Conservation (phyloP, 768 basidiomycete genomes). For the Tricholoma matsutake region DNA sequence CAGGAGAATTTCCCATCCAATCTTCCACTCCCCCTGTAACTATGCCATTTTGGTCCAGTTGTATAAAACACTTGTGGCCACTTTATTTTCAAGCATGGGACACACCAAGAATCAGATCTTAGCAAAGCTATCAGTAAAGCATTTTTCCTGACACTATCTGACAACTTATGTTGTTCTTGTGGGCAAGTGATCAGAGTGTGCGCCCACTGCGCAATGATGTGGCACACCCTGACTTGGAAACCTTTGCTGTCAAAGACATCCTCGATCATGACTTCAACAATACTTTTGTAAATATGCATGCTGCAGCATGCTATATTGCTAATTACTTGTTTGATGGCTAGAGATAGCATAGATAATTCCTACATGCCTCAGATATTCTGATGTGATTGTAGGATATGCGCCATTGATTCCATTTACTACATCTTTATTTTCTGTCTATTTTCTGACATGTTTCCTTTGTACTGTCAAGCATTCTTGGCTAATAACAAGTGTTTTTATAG, state of each 20-base stretch:
- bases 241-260: constrained; percentile 6
- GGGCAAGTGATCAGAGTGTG: constrained; percentile 8
- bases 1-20: constrained; percentile 6
- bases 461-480: no score
- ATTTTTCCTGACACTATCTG: no score
- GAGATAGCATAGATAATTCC: neutral
- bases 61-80: constrained; percentile 4
- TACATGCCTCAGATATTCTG: neutral
- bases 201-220: constrained; percentile 3
- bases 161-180: constrained; percentile 10
- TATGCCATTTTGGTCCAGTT: constrained; percentile 11
- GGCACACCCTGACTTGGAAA: constrained; percentile 4
- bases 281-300: constrained; percentile 8
- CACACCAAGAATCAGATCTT: constrained; percentile 10
- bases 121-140: no score
- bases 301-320: neutral
- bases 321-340: neutral
- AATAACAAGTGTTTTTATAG: no score
- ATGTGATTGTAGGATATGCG: neutral
- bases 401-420: neutral
- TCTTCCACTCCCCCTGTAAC: constrained; percentile 9
- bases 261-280: constrained; percentile 8
- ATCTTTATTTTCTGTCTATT: neutral
- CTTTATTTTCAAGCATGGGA: constrained; percentile 7
- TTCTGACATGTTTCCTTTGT: neutral